phyloP scores from a whole-genome alignment of 2,329 filamentous ascomycete genomes.

The Didymosphaeria variabile region DNA sequence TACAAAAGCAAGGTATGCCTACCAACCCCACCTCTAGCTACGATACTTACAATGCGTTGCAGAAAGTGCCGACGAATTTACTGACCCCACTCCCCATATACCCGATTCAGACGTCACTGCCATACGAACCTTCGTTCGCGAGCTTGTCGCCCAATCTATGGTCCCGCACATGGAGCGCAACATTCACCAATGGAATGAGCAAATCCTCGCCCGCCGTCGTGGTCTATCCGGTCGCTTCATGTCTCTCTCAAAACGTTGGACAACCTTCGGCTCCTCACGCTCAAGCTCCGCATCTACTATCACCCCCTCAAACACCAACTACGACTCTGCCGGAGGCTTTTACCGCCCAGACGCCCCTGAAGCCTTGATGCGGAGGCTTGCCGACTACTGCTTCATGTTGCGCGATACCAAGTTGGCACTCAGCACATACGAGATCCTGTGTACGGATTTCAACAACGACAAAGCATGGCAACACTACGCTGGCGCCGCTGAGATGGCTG shows the following conservation, averaged over 20 bases:
- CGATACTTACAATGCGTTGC: neutral
- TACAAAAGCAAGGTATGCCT: slow-evolving; percentile 67
- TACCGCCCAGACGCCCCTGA: slow-evolving; percentile 87
- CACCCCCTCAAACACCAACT: slow-evolving; percentile 69
- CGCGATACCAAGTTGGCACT: slow-evolving; percentile 94
- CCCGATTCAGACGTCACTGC: slow-evolving; percentile 92
- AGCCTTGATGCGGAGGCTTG: slow-evolving; percentile 90
- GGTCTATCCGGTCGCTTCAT: slow-evolving; percentile 94
- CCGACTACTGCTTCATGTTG: slow-evolving; percentile 96
- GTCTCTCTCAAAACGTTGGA: slow-evolving; percentile 90
- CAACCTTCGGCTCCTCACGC: slow-evolving; percentile 77
- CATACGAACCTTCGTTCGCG: slow-evolving; percentile 87
- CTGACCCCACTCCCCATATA: slow-evolving; percentile 78
- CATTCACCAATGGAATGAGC: slow-evolving; percentile 93
- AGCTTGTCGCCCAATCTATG: slow-evolving; percentile 94
- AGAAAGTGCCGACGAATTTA: slow-evolving; percentile 74
- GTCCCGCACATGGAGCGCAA: slow-evolving; percentile 96
- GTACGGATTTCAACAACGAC: slow-evolving; percentile 89
- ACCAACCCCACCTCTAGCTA: neutral
- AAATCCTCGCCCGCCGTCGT: slow-evolving; percentile 87
- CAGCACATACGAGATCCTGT: slow-evolving; percentile 88
- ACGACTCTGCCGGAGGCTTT: slow-evolving; percentile 79
- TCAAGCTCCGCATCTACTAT: slow-evolving; percentile 63
- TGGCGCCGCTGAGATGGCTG: slow-evolving; percentile 93
- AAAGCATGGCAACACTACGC: slow-evolving; percentile 98